Evolutionary conservation across 805 yeast species (phyloP).

Genomic region (Yarrowia porcina): DNA sequence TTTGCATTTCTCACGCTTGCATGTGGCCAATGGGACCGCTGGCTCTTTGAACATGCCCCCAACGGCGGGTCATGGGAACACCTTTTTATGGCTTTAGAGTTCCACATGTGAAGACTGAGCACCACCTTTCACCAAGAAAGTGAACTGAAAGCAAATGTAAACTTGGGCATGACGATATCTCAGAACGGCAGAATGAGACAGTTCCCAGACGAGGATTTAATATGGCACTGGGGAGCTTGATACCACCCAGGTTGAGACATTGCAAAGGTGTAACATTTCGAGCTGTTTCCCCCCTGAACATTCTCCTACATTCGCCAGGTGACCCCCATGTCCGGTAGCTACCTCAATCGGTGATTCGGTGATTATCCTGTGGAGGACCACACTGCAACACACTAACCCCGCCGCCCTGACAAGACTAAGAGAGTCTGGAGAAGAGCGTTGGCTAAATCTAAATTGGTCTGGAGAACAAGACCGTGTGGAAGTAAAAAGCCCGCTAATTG

Average conservation of each 20-base stretch:
- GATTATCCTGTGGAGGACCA: neutral
- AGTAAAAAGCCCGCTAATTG: neutral
- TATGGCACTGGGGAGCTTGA: no score
- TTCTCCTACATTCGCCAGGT: neutral
- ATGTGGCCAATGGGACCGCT: neutral
- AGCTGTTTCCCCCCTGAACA: no score
- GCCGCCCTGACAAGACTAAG: neutral
- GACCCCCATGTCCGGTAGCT: no score
- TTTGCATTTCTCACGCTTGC: neutral
- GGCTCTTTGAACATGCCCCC: neutral
- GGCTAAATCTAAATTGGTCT: neutral
- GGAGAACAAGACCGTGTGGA: neutral
- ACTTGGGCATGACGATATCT: neutral
- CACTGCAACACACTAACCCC: neutral
- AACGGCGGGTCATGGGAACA: conserved; percentile 17
- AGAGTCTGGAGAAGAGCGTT: neutral
- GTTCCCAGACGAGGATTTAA: neutral
- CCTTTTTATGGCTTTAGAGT: neutral
- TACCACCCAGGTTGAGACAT: neutral
- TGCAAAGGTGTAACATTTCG: neutral
- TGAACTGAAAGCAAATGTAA: conserved; percentile 1
- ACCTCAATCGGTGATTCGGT: neutral
- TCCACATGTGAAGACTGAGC: neutral
- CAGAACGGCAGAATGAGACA: neutral
- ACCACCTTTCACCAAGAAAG: neutral